These are phyloP conservation scores for Ceratocystis papillata DNA, from an alignment of 2,329 filamentous ascomycete genomes.

Conservation along the genomic window DNA sequence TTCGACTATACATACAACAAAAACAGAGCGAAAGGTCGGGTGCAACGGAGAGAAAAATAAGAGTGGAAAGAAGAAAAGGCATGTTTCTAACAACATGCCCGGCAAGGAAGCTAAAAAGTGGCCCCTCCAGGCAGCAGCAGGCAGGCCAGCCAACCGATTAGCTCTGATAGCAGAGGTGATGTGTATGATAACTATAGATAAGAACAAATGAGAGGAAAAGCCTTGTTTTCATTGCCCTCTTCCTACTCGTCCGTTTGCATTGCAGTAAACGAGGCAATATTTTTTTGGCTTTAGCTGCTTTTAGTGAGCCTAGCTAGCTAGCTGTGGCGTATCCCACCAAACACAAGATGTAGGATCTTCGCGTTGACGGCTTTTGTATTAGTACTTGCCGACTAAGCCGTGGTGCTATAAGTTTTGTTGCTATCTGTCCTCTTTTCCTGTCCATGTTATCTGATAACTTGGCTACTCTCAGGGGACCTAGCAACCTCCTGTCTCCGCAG, in stretches of 20 bases:
- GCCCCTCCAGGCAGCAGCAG: neutral
- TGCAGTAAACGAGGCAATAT: conserved; percentile 2
- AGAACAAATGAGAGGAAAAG: conserved; percentile 13
- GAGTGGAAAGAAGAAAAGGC: neutral
- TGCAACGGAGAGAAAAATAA: neutral
- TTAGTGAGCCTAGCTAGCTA: neutral
- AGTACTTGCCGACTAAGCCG: neutral
- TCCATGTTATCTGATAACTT: too few relatives aligned
- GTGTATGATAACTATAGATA: conserved; percentile 3
- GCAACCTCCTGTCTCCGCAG: conserved; percentile 6
- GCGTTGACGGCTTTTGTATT: neutral
- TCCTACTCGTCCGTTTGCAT: conserved; percentile 8
- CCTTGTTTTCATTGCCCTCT: neutral
- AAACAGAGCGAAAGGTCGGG: neutral
- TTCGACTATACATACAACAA: too few relatives aligned
- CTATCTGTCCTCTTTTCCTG: neutral
- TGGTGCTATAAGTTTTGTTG: neutral
- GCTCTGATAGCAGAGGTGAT: neutral
- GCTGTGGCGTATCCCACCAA: conserved; percentile 16
- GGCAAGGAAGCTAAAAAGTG: neutral
- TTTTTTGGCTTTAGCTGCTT: neutral
- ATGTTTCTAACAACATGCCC: neutral
- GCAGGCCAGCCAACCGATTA: neutral
- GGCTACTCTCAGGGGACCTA: conserved; percentile 15
- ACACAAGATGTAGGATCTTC: conserved; percentile 3